Percentiles rank a stretch among this genome's conserved stretches.
Evolutionary conservation across 352 stramenopile species (phyloP).

Genomic region (Pythium dissimile): DNA sequence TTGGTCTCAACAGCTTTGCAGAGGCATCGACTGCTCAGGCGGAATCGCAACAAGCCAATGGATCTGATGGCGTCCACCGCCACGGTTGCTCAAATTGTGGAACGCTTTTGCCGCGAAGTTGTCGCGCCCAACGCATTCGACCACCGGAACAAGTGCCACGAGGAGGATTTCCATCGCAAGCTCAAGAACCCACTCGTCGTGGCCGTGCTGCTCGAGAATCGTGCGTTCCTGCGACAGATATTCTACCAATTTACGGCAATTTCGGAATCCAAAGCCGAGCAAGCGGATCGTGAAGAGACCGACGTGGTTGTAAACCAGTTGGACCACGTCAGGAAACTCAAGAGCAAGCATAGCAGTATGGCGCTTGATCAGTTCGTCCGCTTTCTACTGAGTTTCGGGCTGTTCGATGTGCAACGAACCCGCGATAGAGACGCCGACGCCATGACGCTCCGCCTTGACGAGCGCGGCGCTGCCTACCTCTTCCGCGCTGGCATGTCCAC

Average conservation of each 20-base stretch:
- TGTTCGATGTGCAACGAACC: background rate
- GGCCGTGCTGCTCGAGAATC: slow-evolving; percentile 47
- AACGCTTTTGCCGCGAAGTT: slow-evolving; percentile 37
- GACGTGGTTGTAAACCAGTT: too few relatives aligned
- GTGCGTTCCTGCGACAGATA: slow-evolving; percentile 42
- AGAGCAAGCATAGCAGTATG: slow-evolving; percentile 19
- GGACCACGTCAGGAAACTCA: background rate
- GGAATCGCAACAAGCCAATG: background rate
- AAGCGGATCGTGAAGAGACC: slow-evolving; percentile 33
- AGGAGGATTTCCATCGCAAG: slow-evolving; percentile 39
- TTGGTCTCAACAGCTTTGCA: background rate
- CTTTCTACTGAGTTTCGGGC: background rate
- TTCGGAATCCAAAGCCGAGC: too few relatives aligned
- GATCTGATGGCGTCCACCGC: background rate
- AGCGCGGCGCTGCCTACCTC: slow-evolving; percentile 27
- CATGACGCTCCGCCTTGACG: slow-evolving; percentile 9
- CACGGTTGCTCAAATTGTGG: slow-evolving; percentile 25
- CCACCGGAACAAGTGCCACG: slow-evolving; percentile 7
- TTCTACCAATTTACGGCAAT: slow-evolving; percentile 70
- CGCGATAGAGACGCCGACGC: background rate
- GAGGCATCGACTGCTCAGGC: background rate
- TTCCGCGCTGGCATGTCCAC: slow-evolving; percentile 50
- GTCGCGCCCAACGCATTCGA: slow-evolving; percentile 22
- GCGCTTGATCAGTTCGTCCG: slow-evolving; percentile 1
- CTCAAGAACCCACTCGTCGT: slow-evolving; percentile 39